Evolutionary conservation across 768 basidiomycete genomes (phyloP), one percentile per base, ranked within the genome.

Genomic region (Amanita molliuscula): DNA sequence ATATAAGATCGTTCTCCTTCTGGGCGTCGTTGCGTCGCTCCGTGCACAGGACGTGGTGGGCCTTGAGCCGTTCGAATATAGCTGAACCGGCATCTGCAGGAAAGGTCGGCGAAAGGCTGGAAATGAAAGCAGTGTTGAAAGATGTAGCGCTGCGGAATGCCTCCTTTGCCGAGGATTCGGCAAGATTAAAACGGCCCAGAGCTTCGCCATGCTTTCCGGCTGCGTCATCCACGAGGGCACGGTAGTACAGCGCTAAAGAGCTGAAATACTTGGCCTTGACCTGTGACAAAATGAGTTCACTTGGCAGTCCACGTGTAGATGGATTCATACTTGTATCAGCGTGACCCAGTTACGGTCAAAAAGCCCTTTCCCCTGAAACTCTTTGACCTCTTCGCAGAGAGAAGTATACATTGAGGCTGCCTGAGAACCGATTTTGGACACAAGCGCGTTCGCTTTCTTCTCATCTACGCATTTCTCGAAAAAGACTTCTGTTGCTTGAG

Each of bases 1-100:
- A 99, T 55, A 99, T 95, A 46, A 99, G 79, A 61, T 98, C 95
- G 64, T 98, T 98, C 68, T 96, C 93, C 47, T 87, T 82, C 48
- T 78, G 75, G 0, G 88, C 88, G 54, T 91, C 86, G 47, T 65
- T 68, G 61, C 80, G 82, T 52, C 78, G 79, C 56, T 95, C 92
- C 0, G 78, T 70, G 58, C 86, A 84, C 40, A 93, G 69, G 4
- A 84, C 78, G 3, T 83, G 70, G 55, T 94, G 92, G 0, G 82
- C 75, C 62, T 95, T 96, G 6, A 84, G 82, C 45, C 92, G 83
- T 47, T 94, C 92, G 25, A 75, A 66, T 47, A 98, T 76, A 37
- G 88, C 79, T 4, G 83, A 67, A 0, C 82, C 87, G 0, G 92
- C 82, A 60, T 99, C 96, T 6, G 88, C 71, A 11, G 94, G 91